Percentiles rank a stretch among this genome's conserved stretches.
Evolutionary conservation across 208 protist species (phyloP).

Genomic region (Endotrypanum monterogeii): DNA sequence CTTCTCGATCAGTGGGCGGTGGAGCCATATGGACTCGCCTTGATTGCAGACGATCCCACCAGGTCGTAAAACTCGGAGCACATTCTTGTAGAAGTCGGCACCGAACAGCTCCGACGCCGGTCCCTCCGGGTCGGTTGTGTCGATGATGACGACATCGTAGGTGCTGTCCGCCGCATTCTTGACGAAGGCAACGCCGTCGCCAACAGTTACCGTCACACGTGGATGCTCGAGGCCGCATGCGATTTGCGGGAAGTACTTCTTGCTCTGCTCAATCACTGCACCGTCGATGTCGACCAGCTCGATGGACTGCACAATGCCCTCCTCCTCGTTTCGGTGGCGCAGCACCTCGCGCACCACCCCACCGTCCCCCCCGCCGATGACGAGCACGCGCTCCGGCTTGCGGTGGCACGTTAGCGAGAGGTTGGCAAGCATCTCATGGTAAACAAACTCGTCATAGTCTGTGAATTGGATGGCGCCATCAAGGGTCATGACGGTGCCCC

Average conservation of each 20-base stretch:
- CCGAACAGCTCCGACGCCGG: slow-evolving; percentile 90
- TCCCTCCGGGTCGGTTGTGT: slow-evolving; percentile 94
- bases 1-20: slow-evolving; percentile 90
- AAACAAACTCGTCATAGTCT: slow-evolving; percentile 98
- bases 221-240: slow-evolving; percentile 72
- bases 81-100: slow-evolving; percentile 82
- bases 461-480: slow-evolving; percentile 97
- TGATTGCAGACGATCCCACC: slow-evolving; percentile 91
- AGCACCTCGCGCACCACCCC: slow-evolving; percentile 97
- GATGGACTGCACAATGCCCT: slow-evolving; percentile 80
- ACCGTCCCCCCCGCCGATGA: slow-evolving; percentile 98
- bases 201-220: slow-evolving; percentile 69
- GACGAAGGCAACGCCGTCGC: slow-evolving; percentile 90
- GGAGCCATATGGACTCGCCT: slow-evolving; percentile 92
- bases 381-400: slow-evolving; percentile 93
- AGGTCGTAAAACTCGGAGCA: slow-evolving; percentile 78
- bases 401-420: slow-evolving; percentile 90
- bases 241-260: slow-evolving; percentile 86
- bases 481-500: slow-evolving; percentile 96
- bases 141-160: slow-evolving; percentile 96
- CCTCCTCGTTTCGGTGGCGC: slow-evolving; percentile 75
- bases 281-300: slow-evolving; percentile 98
- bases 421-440: slow-evolving; percentile 99
- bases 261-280: slow-evolving; percentile 84
- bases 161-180: slow-evolving; percentile 63